Evolutionary conservation across 2,329 filamentous ascomycete genomes (phyloP), one percentile per base, ranked within the genome.

Genomic region (Aspergillus pseudoviridinutans): DNA sequence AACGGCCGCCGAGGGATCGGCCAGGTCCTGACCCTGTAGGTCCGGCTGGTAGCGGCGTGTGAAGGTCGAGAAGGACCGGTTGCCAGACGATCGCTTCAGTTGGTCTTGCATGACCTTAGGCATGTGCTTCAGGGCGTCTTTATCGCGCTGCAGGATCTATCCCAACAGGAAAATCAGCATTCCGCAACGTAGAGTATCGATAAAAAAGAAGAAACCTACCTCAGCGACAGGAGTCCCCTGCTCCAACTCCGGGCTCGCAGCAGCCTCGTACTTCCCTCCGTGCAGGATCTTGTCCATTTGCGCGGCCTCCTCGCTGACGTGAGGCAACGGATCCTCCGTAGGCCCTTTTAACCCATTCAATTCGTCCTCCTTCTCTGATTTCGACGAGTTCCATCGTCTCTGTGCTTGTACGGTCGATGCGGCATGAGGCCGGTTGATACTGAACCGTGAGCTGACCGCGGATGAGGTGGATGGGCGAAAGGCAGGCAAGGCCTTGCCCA

Each of bases 211-310:
- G 38, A 46, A 20, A 61, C 77, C 64, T 68, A 88, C 87, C 75
- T 89, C 86, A 70, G 85, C 80, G 61, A 89, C 80, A 7, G 86
- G 85, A 51, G 86, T 86, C 17, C 86, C 86, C 68, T 88, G 84
- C 51, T 82, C 80, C 38, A 88, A 67, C 66, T 89, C 86, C 22
- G 86, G 87, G 27, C 64, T 65, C 14, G 72, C 66, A 27, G 82
- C 79, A 55, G 80, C 72, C 54, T 64, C 68, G 56, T 74, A 71
- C 54, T 70, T 74, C 55, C 67, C 69, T 60, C 74, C 71, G 54
- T 85, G 83, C 66, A 79, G 84, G 27, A 84, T 82, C 66, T 84
- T 79, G 27, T 80, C 81, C 62, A 83, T 80, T 64, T 83, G 81
- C 42, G 82, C 82, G 32, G 86, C 85, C 71, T 90, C 86, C 68